phyloP scores from a whole-genome alignment of 2,329 filamentous ascomycete species.

The Neonectria punicea region DNA sequence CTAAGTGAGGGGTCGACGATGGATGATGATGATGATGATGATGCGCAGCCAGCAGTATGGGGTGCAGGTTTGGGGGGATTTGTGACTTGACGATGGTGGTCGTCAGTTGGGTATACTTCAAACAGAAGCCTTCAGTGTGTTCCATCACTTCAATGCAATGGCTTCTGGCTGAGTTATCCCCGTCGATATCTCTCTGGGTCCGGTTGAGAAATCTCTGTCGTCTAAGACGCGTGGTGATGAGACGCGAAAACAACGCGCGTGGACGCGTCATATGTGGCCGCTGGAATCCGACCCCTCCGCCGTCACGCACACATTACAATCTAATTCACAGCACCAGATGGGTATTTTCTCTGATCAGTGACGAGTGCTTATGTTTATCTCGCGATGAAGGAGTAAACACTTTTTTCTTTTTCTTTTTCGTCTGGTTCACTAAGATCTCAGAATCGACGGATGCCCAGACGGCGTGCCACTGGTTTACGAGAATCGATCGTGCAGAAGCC shows the following conservation, averaged over 20 bases:
- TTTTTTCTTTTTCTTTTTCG: neutral
- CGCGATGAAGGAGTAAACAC: no score
- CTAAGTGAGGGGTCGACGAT: constrained; percentile 20
- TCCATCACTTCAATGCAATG: neutral
- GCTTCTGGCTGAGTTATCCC: neutral
- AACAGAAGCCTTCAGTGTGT: neutral
- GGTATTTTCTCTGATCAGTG: neutral
- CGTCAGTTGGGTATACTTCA: neutral
- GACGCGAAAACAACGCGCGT: constrained; percentile 28
- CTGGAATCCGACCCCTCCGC: constrained; percentile 1
- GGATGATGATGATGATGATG: constrained; percentile 6
- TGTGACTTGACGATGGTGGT: neutral
- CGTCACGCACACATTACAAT: constrained; percentile 8
- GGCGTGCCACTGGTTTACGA: neutral
- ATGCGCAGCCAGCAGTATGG: constrained; percentile 11
- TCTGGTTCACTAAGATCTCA: neutral
- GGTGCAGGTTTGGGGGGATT: constrained; percentile 1
- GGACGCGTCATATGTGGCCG: constrained; percentile 22
- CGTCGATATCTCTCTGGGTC: neutral
- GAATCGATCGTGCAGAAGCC: neutral
- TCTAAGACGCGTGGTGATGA: constrained; percentile 16
- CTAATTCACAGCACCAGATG: neutral
- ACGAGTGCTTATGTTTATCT: neutral
- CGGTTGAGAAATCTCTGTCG: neutral
- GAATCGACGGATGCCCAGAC: neutral